Conservation (phyloP, 768 basidiomycete genomes). For the Tubosaeta brunneosetosa region DNA sequence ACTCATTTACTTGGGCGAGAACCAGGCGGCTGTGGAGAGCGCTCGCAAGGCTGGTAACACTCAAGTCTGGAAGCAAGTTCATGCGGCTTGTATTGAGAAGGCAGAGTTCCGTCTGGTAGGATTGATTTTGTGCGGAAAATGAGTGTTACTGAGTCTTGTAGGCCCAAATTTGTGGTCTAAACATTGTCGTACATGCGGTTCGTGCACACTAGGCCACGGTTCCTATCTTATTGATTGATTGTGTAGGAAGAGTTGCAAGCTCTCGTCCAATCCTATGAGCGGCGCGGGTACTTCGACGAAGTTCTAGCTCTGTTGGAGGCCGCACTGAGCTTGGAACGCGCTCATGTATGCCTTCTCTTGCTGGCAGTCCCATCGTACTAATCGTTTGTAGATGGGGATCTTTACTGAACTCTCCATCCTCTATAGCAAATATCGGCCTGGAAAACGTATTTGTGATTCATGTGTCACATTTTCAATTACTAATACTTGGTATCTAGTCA, state of each 20-base stretch:
- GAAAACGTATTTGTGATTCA: slow-evolving; percentile 63
- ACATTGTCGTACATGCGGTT: slow-evolving; percentile 89
- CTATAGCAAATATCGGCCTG: slow-evolving; percentile 92
- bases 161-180: slow-evolving; percentile 98
- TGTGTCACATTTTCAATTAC: background rate
- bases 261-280: slow-evolving; percentile 81
- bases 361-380: slow-evolving; percentile 3
- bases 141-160: slow-evolving; percentile 23
- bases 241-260: slow-evolving; percentile 70
- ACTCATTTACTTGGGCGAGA: slow-evolving; percentile 96
- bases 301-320: slow-evolving; percentile 89
- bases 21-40: slow-evolving; percentile 97
- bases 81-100: slow-evolving; percentile 97
- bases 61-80: slow-evolving; percentile 99
- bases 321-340: slow-evolving; percentile 92
- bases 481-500: slow-evolving; percentile 49
- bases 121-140: slow-evolving; percentile 1
- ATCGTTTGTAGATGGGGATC: slow-evolving; percentile 73
- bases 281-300: slow-evolving; percentile 91
- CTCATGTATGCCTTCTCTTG: slow-evolving; percentile 56
- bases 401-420: slow-evolving; percentile 92
- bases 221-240: slow-evolving; percentile 5
- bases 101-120: slow-evolving; percentile 84
- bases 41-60: slow-evolving; percentile 99
- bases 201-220: slow-evolving; percentile 11